These are phyloP conservation scores for Blastocystis sp. DNA, from an alignment of 352 stramenopile species.

Conservation along the genomic window DNA sequence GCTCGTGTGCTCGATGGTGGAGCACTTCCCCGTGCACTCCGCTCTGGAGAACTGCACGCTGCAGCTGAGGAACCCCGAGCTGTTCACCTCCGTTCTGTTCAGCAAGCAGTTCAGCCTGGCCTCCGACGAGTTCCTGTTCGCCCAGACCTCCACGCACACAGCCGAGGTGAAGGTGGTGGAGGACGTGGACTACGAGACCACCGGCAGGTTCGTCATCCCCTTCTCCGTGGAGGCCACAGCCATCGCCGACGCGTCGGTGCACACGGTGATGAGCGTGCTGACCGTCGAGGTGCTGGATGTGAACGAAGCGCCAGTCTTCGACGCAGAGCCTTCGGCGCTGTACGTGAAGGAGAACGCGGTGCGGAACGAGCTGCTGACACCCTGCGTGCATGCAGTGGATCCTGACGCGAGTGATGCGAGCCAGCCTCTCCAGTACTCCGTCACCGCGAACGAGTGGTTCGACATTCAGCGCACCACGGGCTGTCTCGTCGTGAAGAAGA, in stretches of 20 bases:
- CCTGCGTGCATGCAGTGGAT: conserved; percentile 28
- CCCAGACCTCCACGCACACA: neutral
- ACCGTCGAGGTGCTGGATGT: conserved; percentile 5
- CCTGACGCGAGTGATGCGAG: neutral
- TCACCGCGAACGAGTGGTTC: conserved; percentile 14
- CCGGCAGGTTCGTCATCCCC: conserved; percentile 3
- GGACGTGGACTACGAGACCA: conserved; percentile 17
- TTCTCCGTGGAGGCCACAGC: neutral
- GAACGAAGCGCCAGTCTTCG: conserved; percentile 46
- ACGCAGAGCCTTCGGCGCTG: neutral
- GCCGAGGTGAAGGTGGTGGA: neutral
- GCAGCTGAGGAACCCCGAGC: neutral
- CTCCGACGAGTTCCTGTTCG: neutral
- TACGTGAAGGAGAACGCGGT: neutral
- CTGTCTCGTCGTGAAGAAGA: conserved; percentile 15
- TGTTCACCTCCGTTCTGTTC: neutral
- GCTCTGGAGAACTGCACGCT: conserved; percentile 16
- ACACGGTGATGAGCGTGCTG: neutral
- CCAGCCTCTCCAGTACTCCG: neutral
- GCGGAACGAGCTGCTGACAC: neutral
- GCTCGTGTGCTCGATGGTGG: neutral
- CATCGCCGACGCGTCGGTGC: neutral
- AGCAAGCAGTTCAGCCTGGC: conserved; percentile 8
- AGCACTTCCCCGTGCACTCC: neutral
- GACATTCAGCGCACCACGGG: conserved; percentile 8